Percentiles rank a stretch among this genome's conserved stretches.
Evolutionary conservation across 139 green algal genomes (phyloP).

Genomic region (Closterium sp.): DNA sequence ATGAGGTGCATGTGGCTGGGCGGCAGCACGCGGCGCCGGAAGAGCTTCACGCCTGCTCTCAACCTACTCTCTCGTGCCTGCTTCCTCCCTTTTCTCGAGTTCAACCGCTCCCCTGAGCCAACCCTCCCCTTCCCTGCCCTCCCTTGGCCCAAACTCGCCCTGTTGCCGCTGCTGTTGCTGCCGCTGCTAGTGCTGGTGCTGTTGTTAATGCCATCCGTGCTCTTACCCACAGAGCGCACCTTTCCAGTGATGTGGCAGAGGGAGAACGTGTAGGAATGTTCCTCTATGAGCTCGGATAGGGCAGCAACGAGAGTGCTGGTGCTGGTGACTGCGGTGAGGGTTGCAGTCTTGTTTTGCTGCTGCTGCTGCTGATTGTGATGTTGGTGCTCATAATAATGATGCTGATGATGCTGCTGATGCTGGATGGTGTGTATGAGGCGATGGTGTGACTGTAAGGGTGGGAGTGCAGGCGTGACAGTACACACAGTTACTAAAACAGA

Average conservation of each 20-base stretch:
- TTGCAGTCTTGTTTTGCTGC: no score
- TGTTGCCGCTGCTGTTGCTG: background rate
- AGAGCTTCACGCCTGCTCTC: constrained; percentile 18
- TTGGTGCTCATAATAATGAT: background rate
- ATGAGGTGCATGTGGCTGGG: constrained; percentile 26
- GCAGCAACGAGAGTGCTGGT: background rate
- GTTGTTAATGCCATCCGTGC: background rate
- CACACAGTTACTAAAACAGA: background rate
- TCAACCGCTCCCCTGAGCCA: background rate
- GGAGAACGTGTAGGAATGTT: background rate
- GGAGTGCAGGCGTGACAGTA: background rate
- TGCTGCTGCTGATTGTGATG: no score
- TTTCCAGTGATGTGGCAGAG: background rate
- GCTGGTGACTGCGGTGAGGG: no score
- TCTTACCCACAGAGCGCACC: background rate
- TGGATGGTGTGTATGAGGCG: background rate
- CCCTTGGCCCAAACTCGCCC: background rate
- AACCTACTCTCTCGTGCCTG: background rate
- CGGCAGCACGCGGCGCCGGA: constrained; percentile 26
- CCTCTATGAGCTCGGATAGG: background rate
- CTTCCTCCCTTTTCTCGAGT: background rate
- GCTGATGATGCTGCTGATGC: background rate
- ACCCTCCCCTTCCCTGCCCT: background rate
- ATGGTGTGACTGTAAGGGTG: background rate
- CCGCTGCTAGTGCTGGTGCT: background rate